phyloP scores from a whole-genome alignment of 768 basidiomycete species.

The Tricholoma flavovirens region DNA sequence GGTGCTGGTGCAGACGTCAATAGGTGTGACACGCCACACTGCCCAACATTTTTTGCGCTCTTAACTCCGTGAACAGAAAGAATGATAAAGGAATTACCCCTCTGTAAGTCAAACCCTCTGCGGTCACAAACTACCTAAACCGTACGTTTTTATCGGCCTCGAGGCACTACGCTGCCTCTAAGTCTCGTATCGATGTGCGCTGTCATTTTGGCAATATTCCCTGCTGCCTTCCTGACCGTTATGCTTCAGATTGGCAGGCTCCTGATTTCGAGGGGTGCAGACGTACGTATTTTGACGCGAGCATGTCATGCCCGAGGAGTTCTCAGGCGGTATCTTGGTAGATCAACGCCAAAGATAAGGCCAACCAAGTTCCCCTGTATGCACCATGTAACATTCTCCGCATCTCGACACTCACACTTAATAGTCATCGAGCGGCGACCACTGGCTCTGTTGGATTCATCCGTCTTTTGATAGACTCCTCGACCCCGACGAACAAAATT shows the following conservation, averaged over 20 bases:
- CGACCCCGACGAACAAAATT: constrained; percentile 67
- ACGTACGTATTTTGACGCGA: constrained; percentile 55
- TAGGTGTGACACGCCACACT: constrained; percentile 26
- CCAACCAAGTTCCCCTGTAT: constrained; percentile 87
- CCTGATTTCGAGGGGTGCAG: constrained; percentile 82
- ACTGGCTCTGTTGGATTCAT: constrained; percentile 92
- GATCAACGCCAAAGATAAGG: constrained; percentile 93
- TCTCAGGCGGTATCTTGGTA: constrained; percentile 34
- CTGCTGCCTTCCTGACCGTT: constrained; percentile 23
- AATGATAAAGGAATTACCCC: constrained; percentile 84
- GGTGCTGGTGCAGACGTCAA: constrained; percentile 83
- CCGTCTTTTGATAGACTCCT: constrained; percentile 76
- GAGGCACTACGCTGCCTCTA: constrained; percentile 93
- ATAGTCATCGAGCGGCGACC: constrained; percentile 91
- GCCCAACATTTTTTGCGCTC: constrained; percentile 14
- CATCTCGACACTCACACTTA: constrained; percentile 15
- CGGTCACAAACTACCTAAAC: constrained; percentile 10
- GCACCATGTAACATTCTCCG: constrained; percentile 22
- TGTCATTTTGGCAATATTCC: constrained; percentile 21
- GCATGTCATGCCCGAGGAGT: constrained; percentile 25
- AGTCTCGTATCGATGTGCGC: constrained; percentile 76
- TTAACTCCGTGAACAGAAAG: constrained; percentile 31
- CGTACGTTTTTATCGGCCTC: constrained; percentile 15
- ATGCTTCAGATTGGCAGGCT: constrained; percentile 74
- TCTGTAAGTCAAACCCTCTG: constrained; percentile 47